Percentiles rank a stretch among this genome's conserved stretches.
Evolutionary conservation across 2,329 filamentous ascomycete species (phyloP).

Genomic region (Hortaea werneckii): DNA sequence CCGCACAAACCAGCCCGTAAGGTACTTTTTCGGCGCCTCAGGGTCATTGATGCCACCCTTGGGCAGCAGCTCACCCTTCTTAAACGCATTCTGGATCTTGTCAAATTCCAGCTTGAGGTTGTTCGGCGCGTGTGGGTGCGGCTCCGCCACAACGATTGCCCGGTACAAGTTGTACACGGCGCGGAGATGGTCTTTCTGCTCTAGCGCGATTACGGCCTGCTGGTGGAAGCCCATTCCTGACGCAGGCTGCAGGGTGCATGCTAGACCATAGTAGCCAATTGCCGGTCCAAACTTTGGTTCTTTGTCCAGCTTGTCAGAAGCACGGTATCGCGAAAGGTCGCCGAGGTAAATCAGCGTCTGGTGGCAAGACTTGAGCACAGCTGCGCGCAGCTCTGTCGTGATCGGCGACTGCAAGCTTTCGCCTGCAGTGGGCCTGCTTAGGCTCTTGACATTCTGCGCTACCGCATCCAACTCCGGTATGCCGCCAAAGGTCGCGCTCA

Average conservation of each 20-base stretch:
- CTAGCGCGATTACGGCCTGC: conserved; percentile 73
- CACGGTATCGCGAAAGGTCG: conserved; percentile 80
- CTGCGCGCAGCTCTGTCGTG: conserved; percentile 40
- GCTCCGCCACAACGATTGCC: conserved; percentile 62
- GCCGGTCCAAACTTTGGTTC: conserved; percentile 69
- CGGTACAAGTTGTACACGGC: conserved; percentile 86
- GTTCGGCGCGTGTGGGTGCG: conserved; percentile 60
- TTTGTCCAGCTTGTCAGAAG: conserved; percentile 60
- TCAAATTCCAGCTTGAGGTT: conserved; percentile 77
- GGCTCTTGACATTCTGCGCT: conserved; percentile 29
- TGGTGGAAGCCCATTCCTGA: conserved; percentile 84
- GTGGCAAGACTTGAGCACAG: conserved; percentile 66
- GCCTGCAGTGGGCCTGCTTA: conserved; percentile 8
- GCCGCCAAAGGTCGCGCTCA: conserved; percentile 51
- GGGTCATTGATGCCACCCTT: conserved; percentile 29
- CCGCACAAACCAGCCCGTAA: conserved; percentile 73
- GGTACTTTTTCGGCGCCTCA: conserved; percentile 50
- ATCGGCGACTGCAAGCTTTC: conserved; percentile 15
- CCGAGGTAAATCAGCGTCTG: conserved; percentile 76
- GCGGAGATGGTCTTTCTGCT: conserved; percentile 68
- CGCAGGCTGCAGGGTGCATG: conserved; percentile 64
- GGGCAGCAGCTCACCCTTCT: conserved; percentile 43
- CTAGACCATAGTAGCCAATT: conserved; percentile 74
- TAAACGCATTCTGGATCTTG: conserved; percentile 49
- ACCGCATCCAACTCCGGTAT: conserved; percentile 50